Base-by-base conservation (phyloP, 2,329 filamentous ascomycete genomes). In the Clarireedia homoeocarpa region DNA sequence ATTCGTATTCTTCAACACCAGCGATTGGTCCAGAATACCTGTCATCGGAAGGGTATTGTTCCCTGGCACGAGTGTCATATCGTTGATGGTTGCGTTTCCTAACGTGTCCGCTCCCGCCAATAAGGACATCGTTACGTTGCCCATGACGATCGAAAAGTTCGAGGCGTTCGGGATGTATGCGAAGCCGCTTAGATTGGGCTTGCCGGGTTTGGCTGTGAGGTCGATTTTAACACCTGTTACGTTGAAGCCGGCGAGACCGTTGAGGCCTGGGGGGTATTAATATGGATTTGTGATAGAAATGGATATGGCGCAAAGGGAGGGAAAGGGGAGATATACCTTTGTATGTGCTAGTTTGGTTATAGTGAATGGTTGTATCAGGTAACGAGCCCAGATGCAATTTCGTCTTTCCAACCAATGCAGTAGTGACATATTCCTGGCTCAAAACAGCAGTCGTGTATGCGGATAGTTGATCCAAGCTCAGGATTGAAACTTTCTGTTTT, bases 141-240 rank as follows among this genome's bases (percentile, higher is more conserved):
- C 82, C 73, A 85, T 72, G 45, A 72, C 69, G 55, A 84, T 69
- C 4, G 76, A 80, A 69, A 83, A 71, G 54, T 81, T 73, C 2
- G 79, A 80, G 0, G 81, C 81, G 65, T 85, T 85, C 58, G 81
- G 81, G 50, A 85, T 80, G 59, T 67, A 72, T 48, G 81, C 76
- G 12, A 70, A 74, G 62, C 79, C 82, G 23, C 74, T 66, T 63
- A 82, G 73, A 67, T 83, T 84, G 56, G 74, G 73, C 47, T 74
- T 75, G 59, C 79, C 75, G 0, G 66, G 57, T 26, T 69, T 56
- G 1, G 66, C 56, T 34, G 67, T 68, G 7, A 70, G 65, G 55
- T 77, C 68, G 61, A 82, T 72, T 38, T 71, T 70, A 63, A 81
- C 73, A 34, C 75, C 68, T 15, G 72, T 75, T 38, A 81, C 70